phyloP scores from a whole-genome alignment of 805 yeast species.

The Candida coleopterorum region DNA sequence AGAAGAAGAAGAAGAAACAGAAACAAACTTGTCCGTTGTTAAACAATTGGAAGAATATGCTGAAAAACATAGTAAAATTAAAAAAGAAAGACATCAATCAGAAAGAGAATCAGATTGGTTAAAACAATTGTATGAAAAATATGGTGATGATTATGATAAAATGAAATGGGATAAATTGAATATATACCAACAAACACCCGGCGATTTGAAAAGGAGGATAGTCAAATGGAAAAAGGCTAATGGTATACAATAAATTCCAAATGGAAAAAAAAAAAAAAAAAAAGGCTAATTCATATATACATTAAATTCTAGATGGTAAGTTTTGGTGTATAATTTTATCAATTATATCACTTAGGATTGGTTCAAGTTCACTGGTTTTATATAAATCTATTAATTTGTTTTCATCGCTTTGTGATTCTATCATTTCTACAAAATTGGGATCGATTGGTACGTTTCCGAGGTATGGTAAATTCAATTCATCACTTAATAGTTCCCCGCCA shows the following conservation, averaged over 20 bases:
- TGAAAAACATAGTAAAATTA: conserved; percentile 41
- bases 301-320: conserved; percentile 15
- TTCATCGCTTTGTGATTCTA: conserved; percentile 57
- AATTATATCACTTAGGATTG: conserved; percentile 32
- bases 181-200: conserved; percentile 76
- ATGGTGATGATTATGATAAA: conserved; percentile 82
- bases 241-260: conserved; percentile 16
- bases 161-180: conserved; percentile 93
- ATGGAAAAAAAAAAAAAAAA: too few species aligned
- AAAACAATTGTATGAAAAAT: conserved; percentile 55
- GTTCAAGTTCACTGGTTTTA: conserved; percentile 30
- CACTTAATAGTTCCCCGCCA: conserved; percentile 78
- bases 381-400: conserved; percentile 30
- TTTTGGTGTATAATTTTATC: conserved; percentile 30
- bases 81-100: conserved; percentile 53
- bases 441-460: conserved; percentile 91
- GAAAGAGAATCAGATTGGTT: conserved; percentile 78
- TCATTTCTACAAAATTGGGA: conserved; percentile 81
- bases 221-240: conserved; percentile 60
- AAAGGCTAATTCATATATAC: background rate
- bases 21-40: conserved; percentile 53
- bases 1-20: conserved; percentile 26
- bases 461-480: conserved; percentile 55
- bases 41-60: conserved; percentile 57
- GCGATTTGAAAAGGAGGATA: conserved; percentile 73